Evolutionary conservation across 305 asterid genomes (phyloP).

Genomic region (Solanum hybrid): DNA sequence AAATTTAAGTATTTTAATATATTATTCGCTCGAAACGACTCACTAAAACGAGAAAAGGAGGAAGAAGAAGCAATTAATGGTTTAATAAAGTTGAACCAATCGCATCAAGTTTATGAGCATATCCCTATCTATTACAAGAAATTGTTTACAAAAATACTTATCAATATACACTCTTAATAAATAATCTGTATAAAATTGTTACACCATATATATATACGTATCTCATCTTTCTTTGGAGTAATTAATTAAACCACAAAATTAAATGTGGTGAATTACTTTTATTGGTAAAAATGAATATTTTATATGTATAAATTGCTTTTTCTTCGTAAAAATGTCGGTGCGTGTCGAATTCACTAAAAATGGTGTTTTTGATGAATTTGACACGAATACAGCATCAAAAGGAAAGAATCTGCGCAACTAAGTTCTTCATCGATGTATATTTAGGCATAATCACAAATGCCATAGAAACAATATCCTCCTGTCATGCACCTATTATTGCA

Average conservation of each 20-base stretch:
- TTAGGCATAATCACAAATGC: constrained; percentile 58
- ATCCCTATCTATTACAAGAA: no score
- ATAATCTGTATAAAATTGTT: not conserved
- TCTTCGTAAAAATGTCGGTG: no score
- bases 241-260: not conserved
- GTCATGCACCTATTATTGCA: constrained; percentile 46
- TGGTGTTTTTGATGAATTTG: no score
- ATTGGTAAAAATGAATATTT: no score
- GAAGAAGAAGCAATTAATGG: not conserved
- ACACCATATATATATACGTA: not conserved
- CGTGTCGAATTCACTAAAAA: no score
- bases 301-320: not conserved
- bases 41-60: no score
- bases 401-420: no score
- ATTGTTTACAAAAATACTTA: not conserved
- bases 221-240: not conserved
- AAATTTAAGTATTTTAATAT: no score
- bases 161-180: not conserved
- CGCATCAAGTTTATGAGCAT: not conserved
- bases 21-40: no score
- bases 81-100: not conserved
- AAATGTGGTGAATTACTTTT: not conserved
- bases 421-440: not conserved
- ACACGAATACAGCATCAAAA: no score
- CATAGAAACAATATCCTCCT: constrained; percentile 40